Percentiles rank a stretch among this genome's conserved stretches.
Conservation (phyloP, 805 yeast genomes). For the Wickerhamiella spandovensis region DNA sequence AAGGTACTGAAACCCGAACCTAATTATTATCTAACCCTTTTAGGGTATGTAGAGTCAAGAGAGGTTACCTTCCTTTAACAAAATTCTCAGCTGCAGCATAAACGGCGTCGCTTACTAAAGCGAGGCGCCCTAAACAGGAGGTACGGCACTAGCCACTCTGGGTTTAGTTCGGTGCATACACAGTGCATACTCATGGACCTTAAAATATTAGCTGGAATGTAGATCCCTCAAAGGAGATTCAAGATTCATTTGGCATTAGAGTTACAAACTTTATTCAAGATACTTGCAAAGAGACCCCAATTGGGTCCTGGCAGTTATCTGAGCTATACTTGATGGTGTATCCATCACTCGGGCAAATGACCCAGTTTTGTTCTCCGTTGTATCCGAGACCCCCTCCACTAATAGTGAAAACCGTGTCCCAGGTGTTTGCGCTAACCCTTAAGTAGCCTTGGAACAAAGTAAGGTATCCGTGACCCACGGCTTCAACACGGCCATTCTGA, state of each 20-base stretch:
- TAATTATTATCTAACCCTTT: too few relatives aligned
- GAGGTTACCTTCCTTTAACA: too few relatives aligned
- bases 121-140: neutral
- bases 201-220: too few relatives aligned
- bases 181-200: neutral
- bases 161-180: neutral
- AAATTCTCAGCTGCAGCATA: neutral
- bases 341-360: constrained; percentile 3
- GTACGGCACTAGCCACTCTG: neutral
- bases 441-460: constrained; percentile 4
- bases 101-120: neutral
- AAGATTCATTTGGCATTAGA: neutral
- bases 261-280: neutral
- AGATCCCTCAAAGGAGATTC: neutral
- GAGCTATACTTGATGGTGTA: constrained; percentile 3
- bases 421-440: constrained; percentile 11
- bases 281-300: neutral
- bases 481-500: constrained; percentile 2
- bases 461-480: constrained; percentile 11
- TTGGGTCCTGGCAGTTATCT: neutral
- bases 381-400: constrained; percentile 12
- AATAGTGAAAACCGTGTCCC: constrained; percentile 12
- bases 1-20: too few relatives aligned
- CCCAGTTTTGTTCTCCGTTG: constrained; percentile 3
- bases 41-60: too few relatives aligned